These are phyloP conservation scores for Fusarium tjaetaba DNA, from an alignment of 2,329 filamentous ascomycete genomes.

Conservation along the genomic window DNA sequence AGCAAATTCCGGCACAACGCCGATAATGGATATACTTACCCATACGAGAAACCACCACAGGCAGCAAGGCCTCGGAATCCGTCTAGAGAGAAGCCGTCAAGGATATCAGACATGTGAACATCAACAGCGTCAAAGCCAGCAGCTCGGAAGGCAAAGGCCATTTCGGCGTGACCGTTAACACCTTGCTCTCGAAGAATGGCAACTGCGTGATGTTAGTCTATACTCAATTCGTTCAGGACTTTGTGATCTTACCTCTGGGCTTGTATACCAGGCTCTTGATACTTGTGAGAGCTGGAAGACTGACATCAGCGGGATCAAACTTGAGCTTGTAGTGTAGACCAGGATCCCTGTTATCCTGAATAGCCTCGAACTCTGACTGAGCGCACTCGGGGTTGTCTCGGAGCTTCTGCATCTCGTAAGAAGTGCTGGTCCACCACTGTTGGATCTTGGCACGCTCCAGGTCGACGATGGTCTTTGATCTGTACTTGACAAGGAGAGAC, in stretches of 20 bases:
- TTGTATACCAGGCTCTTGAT: constrained; percentile 63
- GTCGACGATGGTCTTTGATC: constrained; percentile 73
- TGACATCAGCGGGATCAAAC: constrained; percentile 81
- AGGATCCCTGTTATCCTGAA: constrained; percentile 79
- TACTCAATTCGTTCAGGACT: constrained; percentile 2
- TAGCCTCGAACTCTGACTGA: constrained; percentile 80
- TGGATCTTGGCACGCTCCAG: constrained; percentile 79
- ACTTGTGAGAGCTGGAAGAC: constrained; percentile 67
- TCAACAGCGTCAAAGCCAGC: constrained; percentile 93
- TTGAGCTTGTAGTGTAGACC: constrained; percentile 86
- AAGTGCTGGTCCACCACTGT: constrained; percentile 88
- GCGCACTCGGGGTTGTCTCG: constrained; percentile 90
- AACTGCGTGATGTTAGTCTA: constrained; percentile 75
- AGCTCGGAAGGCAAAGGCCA: constrained; percentile 94
- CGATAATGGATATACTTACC: constrained; percentile 49
- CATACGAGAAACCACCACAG: constrained; percentile 97
- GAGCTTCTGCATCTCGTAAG: constrained; percentile 88
- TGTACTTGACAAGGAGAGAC: constrained; percentile 78
- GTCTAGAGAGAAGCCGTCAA: constrained; percentile 79
- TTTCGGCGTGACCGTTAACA: constrained; percentile 95
- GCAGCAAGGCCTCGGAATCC: constrained; percentile 90
- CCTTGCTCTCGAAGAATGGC: constrained; percentile 96
- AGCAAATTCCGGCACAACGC: background rate
- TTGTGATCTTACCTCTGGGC: constrained; percentile 55
- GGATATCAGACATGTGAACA: constrained; percentile 96